Evolutionary conservation across 306 rosid species (phyloP).

Genomic region (Pueraria montana): DNA sequence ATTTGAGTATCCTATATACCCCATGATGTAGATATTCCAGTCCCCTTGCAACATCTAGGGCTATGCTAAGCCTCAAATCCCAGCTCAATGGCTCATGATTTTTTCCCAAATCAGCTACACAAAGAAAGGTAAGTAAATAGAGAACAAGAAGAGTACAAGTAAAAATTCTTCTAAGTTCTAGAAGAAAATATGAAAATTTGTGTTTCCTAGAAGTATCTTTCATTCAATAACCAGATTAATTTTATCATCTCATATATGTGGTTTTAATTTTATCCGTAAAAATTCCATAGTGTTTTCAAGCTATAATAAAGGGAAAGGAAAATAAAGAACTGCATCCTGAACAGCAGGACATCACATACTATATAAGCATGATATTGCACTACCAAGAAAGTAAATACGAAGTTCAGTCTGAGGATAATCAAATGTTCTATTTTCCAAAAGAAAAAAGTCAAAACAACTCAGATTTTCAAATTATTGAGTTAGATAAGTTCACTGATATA

Average conservation of each 20-base stretch:
- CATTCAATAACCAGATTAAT: conserved; percentile 4
- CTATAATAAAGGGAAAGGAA: background rate
- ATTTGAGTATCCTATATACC: conserved; percentile 57
- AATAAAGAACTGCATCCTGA: background rate
- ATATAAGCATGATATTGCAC: background rate
- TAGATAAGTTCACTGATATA: conserved; percentile 10
- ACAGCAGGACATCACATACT: conserved; percentile 1
- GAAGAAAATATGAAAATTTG: conserved; percentile 14
- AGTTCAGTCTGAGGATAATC: background rate
- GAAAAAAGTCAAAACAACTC: background rate
- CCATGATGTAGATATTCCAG: conserved; percentile 97
- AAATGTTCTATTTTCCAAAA: background rate
- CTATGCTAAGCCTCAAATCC: conserved; percentile 79
- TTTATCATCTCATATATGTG: background rate
- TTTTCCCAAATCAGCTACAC: conserved; percentile 54
- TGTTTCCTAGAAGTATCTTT: conserved; percentile 7
- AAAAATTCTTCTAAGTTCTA: conserved; percentile 6
- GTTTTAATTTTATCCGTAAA: background rate
- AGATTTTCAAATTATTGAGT: background rate
- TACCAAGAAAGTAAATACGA: conserved; percentile 22
- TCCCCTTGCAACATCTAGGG: conserved; percentile 89
- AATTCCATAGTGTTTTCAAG: background rate
- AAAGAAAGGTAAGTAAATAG: conserved; percentile 13
- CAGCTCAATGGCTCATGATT: conserved; percentile 75
- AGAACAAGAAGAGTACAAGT: conserved; percentile 12